phyloP scores from a whole-genome alignment of 83 land plant species.

The Picea abies region DNA sequence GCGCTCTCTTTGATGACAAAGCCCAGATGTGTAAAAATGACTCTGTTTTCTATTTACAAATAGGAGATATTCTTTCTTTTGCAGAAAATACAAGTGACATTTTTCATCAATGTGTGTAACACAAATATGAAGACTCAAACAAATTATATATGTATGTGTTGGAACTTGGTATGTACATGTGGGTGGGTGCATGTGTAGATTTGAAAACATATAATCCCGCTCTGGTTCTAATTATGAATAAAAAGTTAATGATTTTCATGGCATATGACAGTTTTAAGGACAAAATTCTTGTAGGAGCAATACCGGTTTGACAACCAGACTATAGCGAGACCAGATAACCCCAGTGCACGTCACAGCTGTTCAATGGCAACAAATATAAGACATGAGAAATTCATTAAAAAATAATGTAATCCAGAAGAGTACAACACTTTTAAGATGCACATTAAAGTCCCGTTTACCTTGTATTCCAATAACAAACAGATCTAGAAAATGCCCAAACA shows the following conservation, averaged over 20 bases:
- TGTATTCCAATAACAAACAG: neutral
- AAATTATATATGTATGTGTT: neutral
- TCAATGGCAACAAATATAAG: slow-evolving; percentile 11
- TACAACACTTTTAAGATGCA: neutral
- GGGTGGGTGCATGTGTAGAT: slow-evolving; percentile 14
- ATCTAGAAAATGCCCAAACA: neutral
- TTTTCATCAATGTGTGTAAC: neutral
- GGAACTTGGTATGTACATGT: neutral
- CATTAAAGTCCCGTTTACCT: neutral
- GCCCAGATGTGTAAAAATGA: neutral
- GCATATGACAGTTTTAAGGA: neutral
- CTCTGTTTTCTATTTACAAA: neutral
- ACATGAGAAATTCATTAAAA: neutral
- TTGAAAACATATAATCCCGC: neutral
- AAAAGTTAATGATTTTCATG: neutral
- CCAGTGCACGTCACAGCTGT: slow-evolving; percentile 93
- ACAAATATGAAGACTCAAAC: neutral
- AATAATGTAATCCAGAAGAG: neutral
- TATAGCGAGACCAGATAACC: slow-evolving; percentile 92
- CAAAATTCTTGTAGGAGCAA: neutral
- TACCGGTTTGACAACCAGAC: slow-evolving; percentile 90
- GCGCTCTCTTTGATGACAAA: neutral
- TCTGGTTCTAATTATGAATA: neutral
- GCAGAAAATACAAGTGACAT: neutral
- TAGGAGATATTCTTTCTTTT: neutral